Conservation (phyloP, 2,329 filamentous ascomycete species). For the Aulographum hederae region DNA sequence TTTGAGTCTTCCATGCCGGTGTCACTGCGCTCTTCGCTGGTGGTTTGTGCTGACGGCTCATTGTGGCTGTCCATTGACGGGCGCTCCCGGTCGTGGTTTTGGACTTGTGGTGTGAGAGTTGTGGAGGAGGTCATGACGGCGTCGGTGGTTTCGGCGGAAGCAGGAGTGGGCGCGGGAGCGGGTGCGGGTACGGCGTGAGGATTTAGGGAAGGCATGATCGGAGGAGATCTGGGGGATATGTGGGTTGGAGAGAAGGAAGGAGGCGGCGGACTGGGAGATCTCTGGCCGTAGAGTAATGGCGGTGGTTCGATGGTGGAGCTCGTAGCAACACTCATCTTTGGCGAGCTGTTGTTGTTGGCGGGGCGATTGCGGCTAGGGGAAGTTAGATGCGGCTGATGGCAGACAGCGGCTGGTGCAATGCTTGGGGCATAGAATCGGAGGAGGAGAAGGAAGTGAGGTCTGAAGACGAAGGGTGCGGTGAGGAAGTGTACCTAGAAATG, state of each 20-base stretch:
- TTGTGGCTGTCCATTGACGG: slow-evolving; percentile 1
- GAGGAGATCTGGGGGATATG: slow-evolving; percentile 2
- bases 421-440: too few species aligned
- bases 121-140: slow-evolving; percentile 17
- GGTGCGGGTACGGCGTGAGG: slow-evolving; percentile 8
- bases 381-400: too few species aligned
- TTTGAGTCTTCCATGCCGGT: neutral
- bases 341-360: too few species aligned
- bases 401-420: too few species aligned
- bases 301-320: slow-evolving; percentile 15
- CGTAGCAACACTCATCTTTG: slow-evolving; percentile 6
- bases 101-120: slow-evolving; percentile 9
- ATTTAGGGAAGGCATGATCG: slow-evolving; percentile 9
- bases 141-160: too few species aligned
- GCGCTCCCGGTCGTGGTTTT: slow-evolving; percentile 6
- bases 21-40: slow-evolving; percentile 1
- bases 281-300: slow-evolving; percentile 17
- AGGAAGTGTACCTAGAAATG: too few species aligned
- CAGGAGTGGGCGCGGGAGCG: too few species aligned
- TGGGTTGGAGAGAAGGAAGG: slow-evolving; percentile 3
- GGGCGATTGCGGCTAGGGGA: too few species aligned
- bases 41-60: slow-evolving; percentile 2
- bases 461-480: too few species aligned
- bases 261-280: slow-evolving; percentile 12
- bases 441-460: too few species aligned